phyloP scores from a whole-genome alignment of 1,284 basidiomycete species.

The Puccinia coronata region DNA sequence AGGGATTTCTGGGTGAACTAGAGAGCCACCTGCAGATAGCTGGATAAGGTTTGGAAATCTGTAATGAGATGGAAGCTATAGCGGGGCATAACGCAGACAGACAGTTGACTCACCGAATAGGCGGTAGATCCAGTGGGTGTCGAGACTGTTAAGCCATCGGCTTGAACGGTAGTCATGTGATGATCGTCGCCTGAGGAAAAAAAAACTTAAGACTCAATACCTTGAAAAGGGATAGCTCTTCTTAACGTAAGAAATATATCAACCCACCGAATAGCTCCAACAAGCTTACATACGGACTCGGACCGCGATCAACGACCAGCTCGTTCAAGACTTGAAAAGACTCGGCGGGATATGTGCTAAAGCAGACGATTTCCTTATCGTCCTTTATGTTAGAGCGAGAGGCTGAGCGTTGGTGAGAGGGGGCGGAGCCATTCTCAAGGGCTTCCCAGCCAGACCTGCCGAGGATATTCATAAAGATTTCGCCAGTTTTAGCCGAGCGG shows the following conservation, averaged over 20 bases:
- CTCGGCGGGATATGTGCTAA: conserved; percentile 89
- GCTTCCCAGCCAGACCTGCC: conserved; percentile 91
- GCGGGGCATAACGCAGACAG: background rate
- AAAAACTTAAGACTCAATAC: too few species aligned
- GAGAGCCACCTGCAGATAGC: conserved; percentile 94
- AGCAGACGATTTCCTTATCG: conserved; percentile 98
- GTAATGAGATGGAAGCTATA: background rate
- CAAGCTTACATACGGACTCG: conserved; percentile 94
- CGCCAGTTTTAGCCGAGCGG: conserved; percentile 84
- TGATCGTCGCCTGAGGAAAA: conserved; percentile 82
- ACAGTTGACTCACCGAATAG: conserved; percentile 72
- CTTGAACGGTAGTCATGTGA: conserved; percentile 98
- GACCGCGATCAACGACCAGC: conserved; percentile 94
- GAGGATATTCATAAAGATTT: conserved; percentile 88
- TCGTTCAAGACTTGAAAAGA: conserved; percentile 98
- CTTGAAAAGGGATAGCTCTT: too few species aligned
- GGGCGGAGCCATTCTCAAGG: conserved; percentile 72
- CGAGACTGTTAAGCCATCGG: conserved; percentile 91
- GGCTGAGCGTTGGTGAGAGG: conserved; percentile 6
- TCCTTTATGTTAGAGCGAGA: conserved; percentile 55
- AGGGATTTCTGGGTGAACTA: conserved; percentile 97
- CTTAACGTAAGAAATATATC: background rate
- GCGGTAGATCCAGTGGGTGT: conserved; percentile 98
- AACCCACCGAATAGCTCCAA: conserved; percentile 86
- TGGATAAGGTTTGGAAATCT: conserved; percentile 57